A percentile compares a stretch with the other conserved stretches of the same genome.
phyloP scores from a whole-genome alignment of 106 monocot genomes.

The Narthecium ossifragum region DNA sequence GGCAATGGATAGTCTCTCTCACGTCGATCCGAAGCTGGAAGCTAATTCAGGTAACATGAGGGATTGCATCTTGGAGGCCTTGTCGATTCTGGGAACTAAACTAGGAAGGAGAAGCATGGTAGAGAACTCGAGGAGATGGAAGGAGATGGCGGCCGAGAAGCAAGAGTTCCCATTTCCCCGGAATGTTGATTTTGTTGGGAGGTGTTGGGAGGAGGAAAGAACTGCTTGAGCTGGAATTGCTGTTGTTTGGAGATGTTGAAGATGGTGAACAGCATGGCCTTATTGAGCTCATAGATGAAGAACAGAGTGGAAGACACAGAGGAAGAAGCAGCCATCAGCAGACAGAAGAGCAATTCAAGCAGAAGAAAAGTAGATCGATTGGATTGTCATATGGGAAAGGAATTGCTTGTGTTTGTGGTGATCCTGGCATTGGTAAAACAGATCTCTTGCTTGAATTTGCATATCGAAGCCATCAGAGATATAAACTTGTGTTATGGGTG shows the following conservation, averaged over 20 bases:
- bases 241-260: conserved; percentile 87
- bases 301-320: conserved; percentile 66
- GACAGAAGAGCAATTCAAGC: conserved; percentile 28
- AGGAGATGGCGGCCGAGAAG: conserved; percentile 59
- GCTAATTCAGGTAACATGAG: conserved; percentile 83
- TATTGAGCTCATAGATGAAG: conserved; percentile 67
- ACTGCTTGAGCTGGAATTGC: conserved; percentile 74
- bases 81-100: conserved; percentile 59
- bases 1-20: conserved; percentile 61
- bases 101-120: conserved; percentile 73
- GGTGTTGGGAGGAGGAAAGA: conserved; percentile 79
- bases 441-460: conserved; percentile 87
- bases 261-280: conserved; percentile 73
- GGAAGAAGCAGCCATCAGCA: conserved; percentile 85
- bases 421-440: conserved; percentile 90
- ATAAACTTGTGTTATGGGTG: conserved; percentile 91
- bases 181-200: conserved; percentile 70
- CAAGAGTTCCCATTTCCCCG: conserved; percentile 78
- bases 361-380: conserved; percentile 36
- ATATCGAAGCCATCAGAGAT: conserved; percentile 77
- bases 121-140: conserved; percentile 75
- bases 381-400: conserved; percentile 78
- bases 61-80: conserved; percentile 60
- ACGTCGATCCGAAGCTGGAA: conserved; percentile 67
- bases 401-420: conserved; percentile 83